Evolutionary conservation across 2,329 filamentous ascomycete genomes (phyloP).

Genomic region (Colletotrichum lini): DNA sequence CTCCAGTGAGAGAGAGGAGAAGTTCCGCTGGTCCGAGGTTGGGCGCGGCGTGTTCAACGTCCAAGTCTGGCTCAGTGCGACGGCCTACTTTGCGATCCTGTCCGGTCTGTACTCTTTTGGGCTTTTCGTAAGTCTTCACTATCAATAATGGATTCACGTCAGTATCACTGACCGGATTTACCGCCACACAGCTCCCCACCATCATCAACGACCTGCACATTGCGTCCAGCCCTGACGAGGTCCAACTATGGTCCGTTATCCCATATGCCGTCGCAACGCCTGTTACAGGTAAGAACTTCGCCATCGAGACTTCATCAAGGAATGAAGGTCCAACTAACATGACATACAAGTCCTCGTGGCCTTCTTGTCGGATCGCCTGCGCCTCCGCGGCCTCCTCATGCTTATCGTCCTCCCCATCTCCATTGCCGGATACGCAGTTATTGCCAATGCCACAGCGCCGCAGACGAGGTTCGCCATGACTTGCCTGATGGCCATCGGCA

Average conservation of each 20-base stretch:
- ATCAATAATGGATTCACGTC: conserved; percentile 5
- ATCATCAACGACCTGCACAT: conserved; percentile 72
- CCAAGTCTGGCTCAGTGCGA: conserved; percentile 75
- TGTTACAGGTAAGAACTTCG: conserved; percentile 60
- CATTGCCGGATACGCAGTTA: conserved; percentile 76
- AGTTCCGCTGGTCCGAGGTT: conserved; percentile 74
- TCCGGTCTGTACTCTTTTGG: conserved; percentile 75
- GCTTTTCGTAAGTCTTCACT: conserved; percentile 67
- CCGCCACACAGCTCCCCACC: conserved; percentile 66
- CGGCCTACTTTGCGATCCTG: conserved; percentile 72
- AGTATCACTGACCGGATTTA: neutral
- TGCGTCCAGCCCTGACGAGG: conserved; percentile 68
- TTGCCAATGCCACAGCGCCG: conserved; percentile 67
- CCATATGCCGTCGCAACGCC: conserved; percentile 73
- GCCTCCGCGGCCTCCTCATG: conserved; percentile 73
- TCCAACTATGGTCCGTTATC: conserved; percentile 75
- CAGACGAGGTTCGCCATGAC: conserved; percentile 76
- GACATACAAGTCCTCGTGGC: conserved; percentile 62
- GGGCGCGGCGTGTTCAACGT: conserved; percentile 71
- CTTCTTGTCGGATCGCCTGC: conserved; percentile 72
- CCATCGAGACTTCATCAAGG: too few relatives aligned
- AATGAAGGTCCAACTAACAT: neutral
- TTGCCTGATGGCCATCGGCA: conserved; percentile 75
- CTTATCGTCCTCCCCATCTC: conserved; percentile 74
- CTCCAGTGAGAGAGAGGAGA: conserved; percentile 57